These are phyloP conservation scores for Alternaria viburni DNA, from an alignment of 2,329 filamentous ascomycete species.

Conservation along the genomic window DNA sequence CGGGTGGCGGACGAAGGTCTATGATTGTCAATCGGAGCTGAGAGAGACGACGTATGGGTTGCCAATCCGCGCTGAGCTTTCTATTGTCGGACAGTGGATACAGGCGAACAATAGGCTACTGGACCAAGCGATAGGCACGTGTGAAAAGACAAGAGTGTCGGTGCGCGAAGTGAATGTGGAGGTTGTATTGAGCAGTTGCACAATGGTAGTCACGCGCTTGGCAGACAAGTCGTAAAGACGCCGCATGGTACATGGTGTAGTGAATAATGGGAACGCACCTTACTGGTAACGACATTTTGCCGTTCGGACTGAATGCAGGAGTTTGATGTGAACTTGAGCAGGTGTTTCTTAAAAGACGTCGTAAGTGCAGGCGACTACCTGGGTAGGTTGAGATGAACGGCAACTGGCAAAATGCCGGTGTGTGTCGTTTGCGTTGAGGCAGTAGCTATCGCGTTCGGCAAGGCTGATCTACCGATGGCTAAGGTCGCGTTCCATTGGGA, in stretches of 20 bases:
- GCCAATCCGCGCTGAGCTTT: background rate
- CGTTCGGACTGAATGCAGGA: background rate
- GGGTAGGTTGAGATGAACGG: background rate
- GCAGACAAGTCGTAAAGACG: background rate
- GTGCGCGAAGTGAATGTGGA: background rate
- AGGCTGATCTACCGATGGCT: background rate
- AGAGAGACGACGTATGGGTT: background rate
- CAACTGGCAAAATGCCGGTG: background rate
- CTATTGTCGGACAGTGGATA: background rate
- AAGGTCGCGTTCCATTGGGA: background rate
- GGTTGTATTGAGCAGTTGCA: background rate
- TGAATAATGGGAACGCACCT: slow-evolving; percentile 25
- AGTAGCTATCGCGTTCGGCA: background rate
- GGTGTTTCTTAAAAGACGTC: background rate
- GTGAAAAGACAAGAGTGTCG: background rate
- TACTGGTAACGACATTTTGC: slow-evolving; percentile 36
- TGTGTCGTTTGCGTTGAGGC: background rate
- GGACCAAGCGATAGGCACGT: background rate
- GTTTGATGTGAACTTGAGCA: background rate
- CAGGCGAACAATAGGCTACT: background rate
- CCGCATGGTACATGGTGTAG: background rate
- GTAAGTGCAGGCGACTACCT: background rate
- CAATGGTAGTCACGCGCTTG: background rate
- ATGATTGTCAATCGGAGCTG: background rate
- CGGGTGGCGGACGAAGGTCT: slow-evolving; percentile 9